Base-by-base conservation (phyloP, 2,329 filamentous ascomycete species). In the Elsinoe batatas region DNA sequence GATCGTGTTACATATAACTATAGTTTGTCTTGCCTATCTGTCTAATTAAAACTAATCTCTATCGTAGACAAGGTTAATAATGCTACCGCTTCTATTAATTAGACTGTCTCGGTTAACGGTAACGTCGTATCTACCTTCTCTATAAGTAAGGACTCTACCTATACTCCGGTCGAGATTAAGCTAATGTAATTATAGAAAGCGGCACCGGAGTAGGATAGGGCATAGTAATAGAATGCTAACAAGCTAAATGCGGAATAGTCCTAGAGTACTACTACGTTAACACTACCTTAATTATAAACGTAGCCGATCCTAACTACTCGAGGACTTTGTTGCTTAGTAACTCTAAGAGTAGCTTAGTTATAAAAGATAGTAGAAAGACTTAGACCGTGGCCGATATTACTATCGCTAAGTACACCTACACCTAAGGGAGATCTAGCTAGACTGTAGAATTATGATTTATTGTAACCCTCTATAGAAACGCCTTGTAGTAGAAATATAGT, bases 281-380 rank as follows among this genome's bases (percentile, higher is more conserved):
- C 43, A 56, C 54, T 11, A 56, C 54, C 11, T 13, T 56, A 17
- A 38, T 56, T 33, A 56, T 56, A 43, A 49, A 56, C 43, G 43
- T 42, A 10, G 20, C 54, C 35, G 54, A 56, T 38, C 54, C 54
- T 36, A 56, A 56, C 33, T 56, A 56, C 44, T 49, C 44, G 13
- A 33, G 15, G 13, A 49, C 44, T 35, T 26, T 49, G 2, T 33
- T 13, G 26, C 54, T 36, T 5, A 33, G 32, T 15, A 49, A 49
- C 30, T 15, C 44, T 7, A 35, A 33, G 17, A 26, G 44, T 5
- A 49, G 32, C 26, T 26, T 49, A 5, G 62, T 64, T 33, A 74
- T 71, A 5, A 63, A 50, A 11, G 72, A 76, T 56, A 67, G 66
- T 30, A 72, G 72, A 6, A 70, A 69, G 61, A 75, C 71, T 4